Conservation (phyloP, 441 rosid genomes). For the Gossypium schwendimanii region DNA sequence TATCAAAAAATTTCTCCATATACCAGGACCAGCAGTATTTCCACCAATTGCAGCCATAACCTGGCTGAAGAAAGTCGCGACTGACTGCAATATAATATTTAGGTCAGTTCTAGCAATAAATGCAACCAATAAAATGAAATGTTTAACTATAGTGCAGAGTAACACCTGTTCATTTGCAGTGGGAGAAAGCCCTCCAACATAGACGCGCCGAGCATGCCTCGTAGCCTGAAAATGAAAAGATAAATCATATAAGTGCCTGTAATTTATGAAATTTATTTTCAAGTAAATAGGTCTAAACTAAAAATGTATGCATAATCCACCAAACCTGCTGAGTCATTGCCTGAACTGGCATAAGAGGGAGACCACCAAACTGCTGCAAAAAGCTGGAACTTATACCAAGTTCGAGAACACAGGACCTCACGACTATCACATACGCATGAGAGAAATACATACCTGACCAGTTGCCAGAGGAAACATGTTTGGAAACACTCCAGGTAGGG, state of each 20-base stretch:
- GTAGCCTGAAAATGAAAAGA: constrained; percentile 58
- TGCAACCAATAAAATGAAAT: not conserved
- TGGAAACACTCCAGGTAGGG: constrained; percentile 70
- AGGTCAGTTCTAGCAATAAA: constrained; percentile 10
- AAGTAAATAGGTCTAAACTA: not conserved
- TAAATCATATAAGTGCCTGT: not conserved
- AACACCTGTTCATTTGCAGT: constrained; percentile 89
- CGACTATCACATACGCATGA: not conserved
- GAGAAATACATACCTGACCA: constrained; percentile 49
- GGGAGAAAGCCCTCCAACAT: constrained; percentile 96
- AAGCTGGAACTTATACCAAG: constrained; percentile 20
- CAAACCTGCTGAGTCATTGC: constrained; percentile 99
- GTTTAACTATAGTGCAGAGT: not conserved
- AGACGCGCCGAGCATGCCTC: constrained; percentile 93
- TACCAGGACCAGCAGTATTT: constrained; percentile 96
- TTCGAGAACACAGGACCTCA: constrained; percentile 11
- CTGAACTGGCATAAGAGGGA: constrained; percentile 89
- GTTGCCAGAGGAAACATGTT: constrained; percentile 64
- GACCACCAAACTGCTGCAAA: constrained; percentile 62
- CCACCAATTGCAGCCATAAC: constrained; percentile 98
- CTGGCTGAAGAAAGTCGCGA: constrained; percentile 86
- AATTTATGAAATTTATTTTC: not conserved
- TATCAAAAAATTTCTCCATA: not conserved
- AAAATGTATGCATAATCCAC: not conserved
- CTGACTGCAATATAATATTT: constrained; percentile 48